Percentiles rank a stretch among this genome's conserved stretches.
These are phyloP conservation scores for Boletus fagicola DNA, from an alignment of 768 basidiomycete species.

Conservation along the genomic window DNA sequence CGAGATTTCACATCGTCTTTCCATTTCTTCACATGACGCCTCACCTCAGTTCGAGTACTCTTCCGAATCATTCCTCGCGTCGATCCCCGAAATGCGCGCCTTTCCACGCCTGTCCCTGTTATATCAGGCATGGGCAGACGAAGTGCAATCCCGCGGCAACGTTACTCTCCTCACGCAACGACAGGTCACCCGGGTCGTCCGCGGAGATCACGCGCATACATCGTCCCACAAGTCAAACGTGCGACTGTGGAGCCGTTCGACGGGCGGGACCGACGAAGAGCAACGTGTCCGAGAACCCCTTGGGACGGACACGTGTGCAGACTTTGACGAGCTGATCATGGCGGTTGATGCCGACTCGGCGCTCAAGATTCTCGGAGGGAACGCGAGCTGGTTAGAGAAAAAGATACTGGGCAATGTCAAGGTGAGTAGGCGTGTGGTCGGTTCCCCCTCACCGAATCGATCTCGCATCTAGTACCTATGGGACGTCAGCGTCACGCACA, in stretches of 20 bases:
- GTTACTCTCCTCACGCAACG: background rate
- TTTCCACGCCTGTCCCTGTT: conserved; percentile 4
- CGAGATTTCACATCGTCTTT: background rate
- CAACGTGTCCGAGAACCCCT: background rate
- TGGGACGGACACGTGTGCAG: background rate
- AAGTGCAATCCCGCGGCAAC: conserved; percentile 5
- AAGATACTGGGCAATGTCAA: conserved; percentile 1
- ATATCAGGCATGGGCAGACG: conserved; percentile 1
- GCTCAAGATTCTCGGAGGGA: conserved; percentile 2
- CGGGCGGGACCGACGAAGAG: background rate
- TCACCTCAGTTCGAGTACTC: conserved; percentile 5
- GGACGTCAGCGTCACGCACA: background rate
- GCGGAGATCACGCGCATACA: background rate
- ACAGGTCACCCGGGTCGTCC: background rate
- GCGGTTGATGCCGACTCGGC: conserved; percentile 7
- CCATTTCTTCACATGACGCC: background rate
- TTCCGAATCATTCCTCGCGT: conserved; percentile 12
- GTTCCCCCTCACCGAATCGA: background rate
- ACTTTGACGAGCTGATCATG: conserved; percentile 6
- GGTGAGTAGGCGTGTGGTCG: background rate
- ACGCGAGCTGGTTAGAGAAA: background rate
- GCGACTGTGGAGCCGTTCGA: conserved; percentile 1
- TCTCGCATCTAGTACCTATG: background rate
- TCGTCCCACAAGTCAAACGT: background rate
- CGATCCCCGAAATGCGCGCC: conserved; percentile 6